Conservation (phyloP, 148 eudicot genomes). For the Oxyria digyna region DNA sequence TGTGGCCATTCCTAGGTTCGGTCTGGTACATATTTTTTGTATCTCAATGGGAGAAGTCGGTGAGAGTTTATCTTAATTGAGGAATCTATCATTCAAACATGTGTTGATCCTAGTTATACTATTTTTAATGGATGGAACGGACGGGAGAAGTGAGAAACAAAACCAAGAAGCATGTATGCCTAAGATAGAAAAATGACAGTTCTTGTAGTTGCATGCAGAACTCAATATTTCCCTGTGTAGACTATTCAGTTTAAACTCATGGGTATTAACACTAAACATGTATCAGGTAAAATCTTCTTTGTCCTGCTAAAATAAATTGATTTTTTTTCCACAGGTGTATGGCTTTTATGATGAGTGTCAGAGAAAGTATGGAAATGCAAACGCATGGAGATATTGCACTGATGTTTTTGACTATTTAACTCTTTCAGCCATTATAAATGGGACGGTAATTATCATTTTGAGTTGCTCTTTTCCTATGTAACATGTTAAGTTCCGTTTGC, state of each 20-base stretch:
- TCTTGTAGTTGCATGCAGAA: neutral
- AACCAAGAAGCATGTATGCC: too few species aligned
- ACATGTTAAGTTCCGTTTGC: neutral
- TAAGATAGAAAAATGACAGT: neutral
- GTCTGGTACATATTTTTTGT: too few species aligned
- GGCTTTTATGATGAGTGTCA: slow-evolving; percentile 99
- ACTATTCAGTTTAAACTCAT: neutral
- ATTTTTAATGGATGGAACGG: too few species aligned
- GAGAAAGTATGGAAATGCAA: slow-evolving; percentile 98
- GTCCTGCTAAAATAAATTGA: neutral
- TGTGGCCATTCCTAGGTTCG: too few species aligned
- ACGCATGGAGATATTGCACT: slow-evolving; percentile 99
- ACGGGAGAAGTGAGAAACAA: too few species aligned
- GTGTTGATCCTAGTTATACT: too few species aligned
- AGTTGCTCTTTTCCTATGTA: neutral
- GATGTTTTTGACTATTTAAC: slow-evolving; percentile 97
- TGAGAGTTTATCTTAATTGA: too few species aligned
- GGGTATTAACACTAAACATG: neutral
- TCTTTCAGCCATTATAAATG: slow-evolving; percentile 90
- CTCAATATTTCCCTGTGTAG: neutral
- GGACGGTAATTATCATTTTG: slow-evolving; percentile 55
- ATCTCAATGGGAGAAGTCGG: too few species aligned
- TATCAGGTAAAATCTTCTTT: neutral
- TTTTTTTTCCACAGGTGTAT: slow-evolving; percentile 45
- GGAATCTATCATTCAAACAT: too few species aligned